These are phyloP conservation scores for Lactarius deliciosus DNA, from an alignment of 768 basidiomycete genomes.

Conservation along the genomic window DNA sequence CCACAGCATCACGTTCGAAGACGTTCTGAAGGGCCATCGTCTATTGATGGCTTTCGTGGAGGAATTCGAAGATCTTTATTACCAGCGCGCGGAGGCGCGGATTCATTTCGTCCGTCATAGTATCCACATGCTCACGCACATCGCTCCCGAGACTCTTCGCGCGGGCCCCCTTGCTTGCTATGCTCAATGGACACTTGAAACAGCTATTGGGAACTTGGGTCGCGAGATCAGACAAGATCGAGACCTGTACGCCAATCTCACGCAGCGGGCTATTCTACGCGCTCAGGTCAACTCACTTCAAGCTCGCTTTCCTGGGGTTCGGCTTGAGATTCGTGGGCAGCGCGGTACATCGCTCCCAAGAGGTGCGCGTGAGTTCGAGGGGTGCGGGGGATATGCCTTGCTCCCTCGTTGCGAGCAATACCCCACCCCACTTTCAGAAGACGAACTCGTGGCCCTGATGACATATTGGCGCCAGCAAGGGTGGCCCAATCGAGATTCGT, in stretches of 20 bases:
- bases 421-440: too few species aligned
- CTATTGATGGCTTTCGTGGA: too few species aligned
- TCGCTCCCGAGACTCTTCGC: neutral
- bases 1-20: too few species aligned
- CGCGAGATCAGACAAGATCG: neutral
- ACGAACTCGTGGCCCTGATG: too few species aligned
- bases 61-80: neutral
- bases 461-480: too few species aligned
- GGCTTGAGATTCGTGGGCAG: neutral
- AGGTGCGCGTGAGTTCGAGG: neutral
- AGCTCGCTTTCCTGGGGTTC: neutral
- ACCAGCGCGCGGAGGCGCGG: neutral
- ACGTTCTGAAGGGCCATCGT: too few species aligned
- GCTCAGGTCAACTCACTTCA: neutral
- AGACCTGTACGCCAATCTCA: neutral
- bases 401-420: too few species aligned
- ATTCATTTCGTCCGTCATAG: neutral
- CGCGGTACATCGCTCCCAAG: neutral
- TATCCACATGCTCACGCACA: neutral
- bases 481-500: too few species aligned
- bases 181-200: neutral
- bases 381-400: too few species aligned
- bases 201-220: neutral
- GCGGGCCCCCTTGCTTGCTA: neutral
- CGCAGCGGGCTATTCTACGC: neutral